phyloP scores from a whole-genome alignment of 108 stramenopile genomes.

The Pseudonitzschia multistriata region DNA sequence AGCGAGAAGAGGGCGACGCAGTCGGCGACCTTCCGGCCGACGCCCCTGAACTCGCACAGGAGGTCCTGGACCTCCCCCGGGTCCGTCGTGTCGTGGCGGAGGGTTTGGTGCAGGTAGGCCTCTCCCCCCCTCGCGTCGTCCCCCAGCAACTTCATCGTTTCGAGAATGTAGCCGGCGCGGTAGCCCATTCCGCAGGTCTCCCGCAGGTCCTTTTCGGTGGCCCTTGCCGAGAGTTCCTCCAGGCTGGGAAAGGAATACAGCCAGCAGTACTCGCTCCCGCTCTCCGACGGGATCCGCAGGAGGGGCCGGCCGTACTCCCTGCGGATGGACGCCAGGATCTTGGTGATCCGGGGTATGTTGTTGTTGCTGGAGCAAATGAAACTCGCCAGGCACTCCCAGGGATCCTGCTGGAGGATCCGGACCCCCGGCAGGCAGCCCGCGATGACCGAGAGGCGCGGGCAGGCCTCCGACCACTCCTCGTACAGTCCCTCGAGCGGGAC shows the following conservation, averaged over 20 bases:
- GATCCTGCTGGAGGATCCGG: constrained; percentile 90
- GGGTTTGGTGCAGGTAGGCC: constrained; percentile 45
- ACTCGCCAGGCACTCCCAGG: constrained; percentile 93
- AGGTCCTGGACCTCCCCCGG: constrained; percentile 59
- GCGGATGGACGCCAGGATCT: constrained; percentile 85
- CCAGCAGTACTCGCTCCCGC: constrained; percentile 11
- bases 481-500: constrained; percentile 62
- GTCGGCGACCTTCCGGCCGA: constrained; percentile 97
- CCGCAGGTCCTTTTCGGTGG: constrained; percentile 73
- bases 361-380: constrained; percentile 99
- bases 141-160: constrained; percentile 61
- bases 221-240: constrained; percentile 43
- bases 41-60: constrained; percentile 79
- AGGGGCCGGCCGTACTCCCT: constrained; percentile 70
- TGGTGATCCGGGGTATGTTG: constrained; percentile 95
- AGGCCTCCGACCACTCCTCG: constrained; percentile 65
- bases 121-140: constrained; percentile 55
- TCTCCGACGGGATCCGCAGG: constrained; percentile 28
- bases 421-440: constrained; percentile 81
- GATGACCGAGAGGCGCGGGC: constrained; percentile 60
- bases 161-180: constrained; percentile 89
- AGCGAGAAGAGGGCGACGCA: constrained; percentile 97
- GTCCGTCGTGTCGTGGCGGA: constrained; percentile 32
- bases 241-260: constrained; percentile 86
- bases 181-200: constrained; percentile 90